phyloP scores from a whole-genome alignment of 495 filamentous ascomycete species.

The Aspergillus cavernicola region DNA sequence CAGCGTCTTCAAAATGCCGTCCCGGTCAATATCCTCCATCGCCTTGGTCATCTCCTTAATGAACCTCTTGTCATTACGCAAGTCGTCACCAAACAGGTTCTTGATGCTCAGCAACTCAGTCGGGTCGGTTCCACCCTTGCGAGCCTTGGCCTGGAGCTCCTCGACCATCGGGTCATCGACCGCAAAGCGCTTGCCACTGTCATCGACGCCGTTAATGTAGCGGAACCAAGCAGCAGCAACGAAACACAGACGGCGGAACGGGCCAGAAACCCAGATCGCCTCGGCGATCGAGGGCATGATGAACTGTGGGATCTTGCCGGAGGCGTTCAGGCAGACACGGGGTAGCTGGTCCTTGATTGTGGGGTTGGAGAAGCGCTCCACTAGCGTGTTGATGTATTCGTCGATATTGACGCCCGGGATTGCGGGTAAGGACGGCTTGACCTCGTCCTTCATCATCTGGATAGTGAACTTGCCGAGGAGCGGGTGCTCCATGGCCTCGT shows the following conservation, averaged over 20 bases:
- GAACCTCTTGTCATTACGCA: constrained; percentile 40
- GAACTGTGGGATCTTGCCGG: constrained; percentile 49
- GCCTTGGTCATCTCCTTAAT: constrained; percentile 34
- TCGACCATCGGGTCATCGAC: constrained; percentile 45
- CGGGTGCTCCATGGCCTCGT: constrained; percentile 44
- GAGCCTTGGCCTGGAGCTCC: constrained; percentile 39
- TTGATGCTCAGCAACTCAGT: constrained; percentile 36
- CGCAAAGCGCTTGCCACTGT: constrained; percentile 34
- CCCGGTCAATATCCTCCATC: constrained; percentile 38
- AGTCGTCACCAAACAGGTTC: constrained; percentile 44
- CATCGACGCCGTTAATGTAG: constrained; percentile 42
- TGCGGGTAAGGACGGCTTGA: constrained; percentile 41
- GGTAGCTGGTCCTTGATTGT: constrained; percentile 46
- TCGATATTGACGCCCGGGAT: constrained; percentile 46
- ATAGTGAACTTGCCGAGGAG: constrained; percentile 37
- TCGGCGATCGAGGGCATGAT: constrained; percentile 50
- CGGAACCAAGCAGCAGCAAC: constrained; percentile 44
- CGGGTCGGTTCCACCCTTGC: constrained; percentile 34
- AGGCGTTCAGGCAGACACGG: constrained; percentile 42
- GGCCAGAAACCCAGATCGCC: constrained; percentile 41
- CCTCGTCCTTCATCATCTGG: constrained; percentile 50
- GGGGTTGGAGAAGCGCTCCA: constrained; percentile 48
- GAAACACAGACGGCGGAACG: constrained; percentile 44
- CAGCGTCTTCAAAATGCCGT: constrained; percentile 42
- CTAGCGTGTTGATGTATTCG: constrained; percentile 41